phyloP scores from a whole-genome alignment of 768 basidiomycete species.

The Boletellus ananas region DNA sequence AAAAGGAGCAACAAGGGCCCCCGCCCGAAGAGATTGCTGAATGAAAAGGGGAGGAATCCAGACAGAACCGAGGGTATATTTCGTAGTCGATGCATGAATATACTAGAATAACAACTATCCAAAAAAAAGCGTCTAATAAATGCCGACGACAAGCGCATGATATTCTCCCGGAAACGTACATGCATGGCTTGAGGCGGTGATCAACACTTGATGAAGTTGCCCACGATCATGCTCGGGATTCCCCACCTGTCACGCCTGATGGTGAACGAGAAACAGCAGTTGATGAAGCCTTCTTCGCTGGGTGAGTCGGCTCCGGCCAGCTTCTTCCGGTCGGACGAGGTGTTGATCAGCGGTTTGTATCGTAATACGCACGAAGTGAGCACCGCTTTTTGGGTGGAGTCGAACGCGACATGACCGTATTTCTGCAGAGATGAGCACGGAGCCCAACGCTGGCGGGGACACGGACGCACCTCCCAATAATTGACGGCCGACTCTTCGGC shows the following conservation, averaged over 20 bases:
- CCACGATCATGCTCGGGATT: conserved; percentile 87
- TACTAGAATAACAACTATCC: conserved; percentile 11
- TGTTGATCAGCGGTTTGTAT: conserved; percentile 63
- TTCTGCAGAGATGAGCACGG: conserved; percentile 48
- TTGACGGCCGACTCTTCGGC: conserved; percentile 95
- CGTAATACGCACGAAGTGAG: conserved; percentile 88
- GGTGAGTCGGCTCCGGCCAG: conserved; percentile 26
- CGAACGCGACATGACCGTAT: conserved; percentile 92
- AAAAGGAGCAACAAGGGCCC: conserved; percentile 45
- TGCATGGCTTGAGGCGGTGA: not conserved
- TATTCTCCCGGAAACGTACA: not conserved
- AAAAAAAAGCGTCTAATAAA: conserved; percentile 6
- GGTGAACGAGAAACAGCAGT: conserved; percentile 89
- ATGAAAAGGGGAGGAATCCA: not conserved
- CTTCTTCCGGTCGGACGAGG: conserved; percentile 30
- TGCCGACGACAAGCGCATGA: conserved; percentile 1
- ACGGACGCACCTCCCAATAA: conserved; percentile 82
- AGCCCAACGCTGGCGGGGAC: not conserved
- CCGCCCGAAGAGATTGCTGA: conserved; percentile 55
- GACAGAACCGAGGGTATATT: not conserved
- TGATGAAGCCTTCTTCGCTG: conserved; percentile 72
- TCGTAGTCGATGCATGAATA: conserved; percentile 10
- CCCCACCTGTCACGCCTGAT: conserved; percentile 82
- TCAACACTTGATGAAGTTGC: conserved; percentile 78
- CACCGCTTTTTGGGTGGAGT: conserved; percentile 88